Percentiles rank a stretch among this genome's conserved stretches.
phyloP scores from a whole-genome alignment of 2,329 filamentous ascomycete genomes.

The Pseudohalonectria lignicola region DNA sequence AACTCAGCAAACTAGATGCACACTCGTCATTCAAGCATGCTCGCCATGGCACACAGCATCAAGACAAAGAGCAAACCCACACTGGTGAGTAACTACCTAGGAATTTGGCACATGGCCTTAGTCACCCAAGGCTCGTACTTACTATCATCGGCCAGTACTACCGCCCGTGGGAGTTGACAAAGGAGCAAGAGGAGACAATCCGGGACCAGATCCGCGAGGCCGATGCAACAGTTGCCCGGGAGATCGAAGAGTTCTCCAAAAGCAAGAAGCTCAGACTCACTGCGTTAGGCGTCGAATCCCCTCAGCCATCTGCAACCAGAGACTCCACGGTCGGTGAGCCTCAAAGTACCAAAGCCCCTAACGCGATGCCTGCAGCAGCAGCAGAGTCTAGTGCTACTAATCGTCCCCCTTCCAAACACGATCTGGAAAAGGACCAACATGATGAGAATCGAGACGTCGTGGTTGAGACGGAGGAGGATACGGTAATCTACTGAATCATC shows the following conservation, averaged over 20 bases:
- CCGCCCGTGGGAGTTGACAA: conserved; percentile 66
- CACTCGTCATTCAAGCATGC: conserved; percentile 60
- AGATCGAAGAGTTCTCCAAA: conserved; percentile 52
- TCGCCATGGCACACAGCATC: conserved; percentile 62
- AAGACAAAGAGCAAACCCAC: conserved; percentile 60
- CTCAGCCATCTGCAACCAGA: conserved; percentile 1
- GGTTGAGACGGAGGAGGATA: conserved; percentile 79
- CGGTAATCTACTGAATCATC: conserved; percentile 64
- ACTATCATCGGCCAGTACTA: conserved; percentile 52
- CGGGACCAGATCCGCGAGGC: conserved; percentile 57
- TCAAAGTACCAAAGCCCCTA: conserved; percentile 24
- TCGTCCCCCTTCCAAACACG: conserved; percentile 6
- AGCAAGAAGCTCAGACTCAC: conserved; percentile 29
- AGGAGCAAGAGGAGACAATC: conserved; percentile 59
- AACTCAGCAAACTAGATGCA: conserved; percentile 64
- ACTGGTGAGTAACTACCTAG: conserved; percentile 46
- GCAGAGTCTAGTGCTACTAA: conserved; percentile 25
- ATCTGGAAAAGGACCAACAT: conserved; percentile 35
- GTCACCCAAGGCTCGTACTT: neutral
- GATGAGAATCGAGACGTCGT: conserved; percentile 69
- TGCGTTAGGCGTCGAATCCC: conserved; percentile 18
- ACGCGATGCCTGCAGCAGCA: conserved; percentile 18
- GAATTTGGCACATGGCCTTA: neutral
- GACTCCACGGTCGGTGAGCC: conserved; percentile 32
- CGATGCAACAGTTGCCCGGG: conserved; percentile 51